These are phyloP conservation scores for Phialocephala subalpina DNA, from an alignment of 2,329 filamentous ascomycete genomes.

Conservation along the genomic window DNA sequence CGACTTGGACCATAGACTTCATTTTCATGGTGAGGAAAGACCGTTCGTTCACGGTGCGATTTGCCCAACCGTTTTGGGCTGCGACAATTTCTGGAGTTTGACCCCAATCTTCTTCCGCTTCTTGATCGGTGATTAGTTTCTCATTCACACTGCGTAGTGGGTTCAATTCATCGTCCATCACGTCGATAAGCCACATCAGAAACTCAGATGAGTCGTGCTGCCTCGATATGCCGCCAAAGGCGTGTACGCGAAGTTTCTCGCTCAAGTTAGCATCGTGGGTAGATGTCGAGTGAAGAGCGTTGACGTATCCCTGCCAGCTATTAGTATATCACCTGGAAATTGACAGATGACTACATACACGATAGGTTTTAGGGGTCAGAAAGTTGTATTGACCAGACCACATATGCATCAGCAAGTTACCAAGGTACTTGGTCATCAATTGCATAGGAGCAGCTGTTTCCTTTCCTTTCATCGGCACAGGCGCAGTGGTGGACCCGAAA, in stretches of 20 bases:
- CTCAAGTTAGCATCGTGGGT: not conserved
- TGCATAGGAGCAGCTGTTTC: conserved; percentile 62
- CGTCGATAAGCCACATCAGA: conserved; percentile 81
- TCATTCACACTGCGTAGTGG: conserved; percentile 60
- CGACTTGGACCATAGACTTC: not conserved
- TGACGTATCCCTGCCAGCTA: conserved; percentile 26
- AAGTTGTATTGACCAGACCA: conserved; percentile 44
- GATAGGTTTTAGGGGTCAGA: conserved; percentile 48
- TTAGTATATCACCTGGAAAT: conserved; percentile 36
- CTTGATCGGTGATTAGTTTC: not conserved
- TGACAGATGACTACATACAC: conserved; percentile 18
- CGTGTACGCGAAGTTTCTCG: conserved; percentile 14
- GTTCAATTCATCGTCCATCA: conserved; percentile 89
- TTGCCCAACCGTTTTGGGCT: not conserved
- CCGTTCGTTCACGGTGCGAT: no score
- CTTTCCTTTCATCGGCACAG: conserved; percentile 70
- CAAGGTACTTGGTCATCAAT: conserved; percentile 66
- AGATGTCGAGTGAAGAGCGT: not conserved
- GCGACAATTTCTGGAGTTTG: not conserved
- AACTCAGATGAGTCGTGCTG: conserved; percentile 97
- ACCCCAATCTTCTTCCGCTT: not conserved
- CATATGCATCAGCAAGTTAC: conserved; percentile 59
- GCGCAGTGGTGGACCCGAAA: conserved; percentile 60
- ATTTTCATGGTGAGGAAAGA: not conserved
- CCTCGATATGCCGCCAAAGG: conserved; percentile 70